Percentiles rank a stretch among this genome's conserved stretches.
phyloP scores from a whole-genome alignment of 176 grass and related monocot species.

The Luzula sylvatica region DNA sequence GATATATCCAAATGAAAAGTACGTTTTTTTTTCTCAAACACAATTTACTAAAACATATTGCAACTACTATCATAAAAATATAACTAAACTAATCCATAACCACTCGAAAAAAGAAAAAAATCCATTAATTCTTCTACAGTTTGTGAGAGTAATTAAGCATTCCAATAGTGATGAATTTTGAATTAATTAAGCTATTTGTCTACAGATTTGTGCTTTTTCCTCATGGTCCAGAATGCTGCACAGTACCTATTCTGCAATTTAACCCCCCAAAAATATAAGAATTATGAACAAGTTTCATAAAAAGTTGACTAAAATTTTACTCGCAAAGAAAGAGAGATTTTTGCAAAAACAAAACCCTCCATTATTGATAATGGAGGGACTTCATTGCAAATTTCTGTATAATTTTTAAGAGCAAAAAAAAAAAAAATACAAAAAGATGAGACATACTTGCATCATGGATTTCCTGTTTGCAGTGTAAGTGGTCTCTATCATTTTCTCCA shows the following conservation, averaged over 20 bases:
- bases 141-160: not conserved
- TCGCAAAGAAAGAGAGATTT: conserved; percentile 14
- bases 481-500: conserved; percentile 84
- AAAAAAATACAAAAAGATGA: conserved; percentile 5
- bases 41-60: too few relatives aligned
- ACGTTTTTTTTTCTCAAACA: too few relatives aligned
- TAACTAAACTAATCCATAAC: too few relatives aligned
- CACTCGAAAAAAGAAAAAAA: too few relatives aligned
- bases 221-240: conserved; percentile 83
- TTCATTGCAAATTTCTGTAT: too few relatives aligned
- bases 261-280: too few relatives aligned
- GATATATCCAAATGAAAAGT: too few relatives aligned
- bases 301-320: too few relatives aligned
- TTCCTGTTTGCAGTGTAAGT: conserved; percentile 72
- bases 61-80: too few relatives aligned
- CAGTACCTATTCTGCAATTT: conserved; percentile 64
- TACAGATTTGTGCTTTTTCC: conserved; percentile 27
- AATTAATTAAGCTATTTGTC: conserved; percentile 6
- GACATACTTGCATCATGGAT: conserved; percentile 92
- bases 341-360: not conserved
- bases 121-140: conserved; percentile 5
- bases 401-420: conserved; percentile 6
- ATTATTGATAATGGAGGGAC: too few relatives aligned
- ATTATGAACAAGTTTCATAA: too few relatives aligned
- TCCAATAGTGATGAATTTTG: not conserved